Evolutionary conservation across 176 grass and related monocot genomes (phyloP).

Genomic region (Poa pratensis): DNA sequence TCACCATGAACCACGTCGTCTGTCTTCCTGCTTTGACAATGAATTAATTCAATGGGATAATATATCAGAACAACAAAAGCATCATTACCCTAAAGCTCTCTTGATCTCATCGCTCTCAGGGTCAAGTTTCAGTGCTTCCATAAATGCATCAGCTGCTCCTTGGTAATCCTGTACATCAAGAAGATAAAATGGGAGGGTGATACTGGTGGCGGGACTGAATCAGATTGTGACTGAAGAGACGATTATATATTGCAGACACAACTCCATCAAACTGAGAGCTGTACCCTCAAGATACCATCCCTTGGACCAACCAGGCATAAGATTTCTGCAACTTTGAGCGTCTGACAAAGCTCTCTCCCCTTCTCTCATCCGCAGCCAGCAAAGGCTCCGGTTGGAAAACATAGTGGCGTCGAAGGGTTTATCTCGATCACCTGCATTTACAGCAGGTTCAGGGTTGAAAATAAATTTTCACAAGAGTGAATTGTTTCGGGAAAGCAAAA

Average conservation of each 20-base stretch:
- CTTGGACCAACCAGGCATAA: constrained; percentile 3
- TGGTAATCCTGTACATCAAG: neutral
- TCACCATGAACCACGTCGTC: neutral
- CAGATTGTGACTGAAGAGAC: neutral
- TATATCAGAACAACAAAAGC: neutral
- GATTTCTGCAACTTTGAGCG: neutral
- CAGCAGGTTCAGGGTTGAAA: no score
- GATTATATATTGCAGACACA: neutral
- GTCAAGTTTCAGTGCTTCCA: neutral
- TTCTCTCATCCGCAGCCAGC: constrained; percentile 4
- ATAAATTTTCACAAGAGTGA: no score
- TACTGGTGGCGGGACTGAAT: neutral
- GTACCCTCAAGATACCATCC: neutral
- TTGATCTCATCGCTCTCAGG: constrained; percentile 21
- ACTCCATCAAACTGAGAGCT: neutral
- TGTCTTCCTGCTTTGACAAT: neutral
- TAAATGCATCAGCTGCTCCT: constrained; percentile 6
- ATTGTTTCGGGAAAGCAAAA: no score
- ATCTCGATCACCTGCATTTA: constrained; percentile 3
- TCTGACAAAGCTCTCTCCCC: neutral
- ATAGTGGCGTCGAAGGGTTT: neutral
- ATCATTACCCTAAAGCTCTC: neutral
- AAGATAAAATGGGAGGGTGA: neutral
- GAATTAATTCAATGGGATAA: neutral
- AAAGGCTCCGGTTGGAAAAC: neutral